Conservation (phyloP, 164 flowering plant species). For the Malania oleifera region DNA sequence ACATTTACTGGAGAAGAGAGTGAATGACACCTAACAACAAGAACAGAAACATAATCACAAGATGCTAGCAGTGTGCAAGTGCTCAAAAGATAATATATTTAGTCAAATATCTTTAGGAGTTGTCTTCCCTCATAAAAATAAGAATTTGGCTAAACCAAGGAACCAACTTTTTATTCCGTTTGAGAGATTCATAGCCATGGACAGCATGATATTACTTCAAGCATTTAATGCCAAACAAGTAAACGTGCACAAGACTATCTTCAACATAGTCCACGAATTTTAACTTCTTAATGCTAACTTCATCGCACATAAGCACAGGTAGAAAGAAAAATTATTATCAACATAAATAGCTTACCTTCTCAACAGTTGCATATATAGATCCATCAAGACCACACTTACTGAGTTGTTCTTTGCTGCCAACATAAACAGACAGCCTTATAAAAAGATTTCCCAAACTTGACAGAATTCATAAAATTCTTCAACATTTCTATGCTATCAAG, state of each 20-base stretch:
- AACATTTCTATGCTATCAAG: not conserved
- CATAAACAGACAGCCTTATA: conserved; percentile 7
- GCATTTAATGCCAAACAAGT: not conserved
- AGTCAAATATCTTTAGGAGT: not conserved
- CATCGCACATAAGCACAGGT: not conserved
- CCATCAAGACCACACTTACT: conserved; percentile 69
- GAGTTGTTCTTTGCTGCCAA: conserved; percentile 53
- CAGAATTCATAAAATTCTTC: not conserved
- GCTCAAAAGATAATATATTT: no score
- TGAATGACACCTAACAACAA: no score
- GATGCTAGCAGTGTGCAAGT: no score
- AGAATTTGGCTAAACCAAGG: not conserved
- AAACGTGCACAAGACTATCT: not conserved
- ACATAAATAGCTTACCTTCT: conserved; percentile 34
- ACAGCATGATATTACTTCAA: not conserved
- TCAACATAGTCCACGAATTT: not conserved
- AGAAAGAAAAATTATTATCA: not conserved
- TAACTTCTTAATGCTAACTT: not conserved
- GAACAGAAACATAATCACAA: no score
- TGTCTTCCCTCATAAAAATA: not conserved
- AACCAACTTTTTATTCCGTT: no score
- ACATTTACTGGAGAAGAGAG: no score
- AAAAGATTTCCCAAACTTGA: not conserved
- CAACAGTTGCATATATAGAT: conserved; percentile 46
- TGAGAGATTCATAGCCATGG: not conserved